Base-by-base conservation (phyloP, 768 basidiomycete species). In the Suillus bovinus region DNA sequence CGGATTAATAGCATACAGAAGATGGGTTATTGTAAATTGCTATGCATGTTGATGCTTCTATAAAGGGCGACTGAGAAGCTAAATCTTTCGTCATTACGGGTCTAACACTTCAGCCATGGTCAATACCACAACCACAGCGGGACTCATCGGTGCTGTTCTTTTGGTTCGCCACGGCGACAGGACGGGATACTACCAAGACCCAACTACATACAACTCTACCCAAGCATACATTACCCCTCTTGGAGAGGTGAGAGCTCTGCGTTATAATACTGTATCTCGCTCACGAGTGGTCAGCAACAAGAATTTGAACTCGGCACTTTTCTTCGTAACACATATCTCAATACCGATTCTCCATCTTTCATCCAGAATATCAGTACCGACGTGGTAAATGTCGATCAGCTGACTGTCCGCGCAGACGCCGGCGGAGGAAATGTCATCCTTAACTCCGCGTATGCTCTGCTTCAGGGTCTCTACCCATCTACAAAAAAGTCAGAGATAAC, bases 401-500 rank as follows among this genome's bases (percentile, higher is more conserved):
- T 94, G 63, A 86, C 84, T 66, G 83, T 90, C 59, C 87, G 86
- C 64, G 90, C 90, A 69, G 93, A 94, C 75, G 86, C 87, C 55
- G 91, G 91, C 50, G 87, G 87, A 74, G 92, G 92, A 57, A 82
- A 86, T 27, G 87, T 88, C 52, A 90, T 92, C 66, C 89, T 91
- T 75, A 90, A 94, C 80, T 89, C 89, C 9, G 87, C 91, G 20
- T 88, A 89, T 63, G 91, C 93, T 16, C 78, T 93, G 42, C 81
- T 93, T 46, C 94, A 94, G 71, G 92, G 93, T 39, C 81, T 94
- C 56, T 93, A 89, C 80, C 93, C 93, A 14, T 90, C 92, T 5
- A 89, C 82, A 63, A 71, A 78, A 8, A 78, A 82, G 59, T 87
- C 88, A 72, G 84, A 80, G 66, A 87, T 87, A 61, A 81, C 79